These are phyloP conservation scores for Thymus mandschuricus DNA, from an alignment of 257 asterid genomes.

Conservation along the genomic window DNA sequence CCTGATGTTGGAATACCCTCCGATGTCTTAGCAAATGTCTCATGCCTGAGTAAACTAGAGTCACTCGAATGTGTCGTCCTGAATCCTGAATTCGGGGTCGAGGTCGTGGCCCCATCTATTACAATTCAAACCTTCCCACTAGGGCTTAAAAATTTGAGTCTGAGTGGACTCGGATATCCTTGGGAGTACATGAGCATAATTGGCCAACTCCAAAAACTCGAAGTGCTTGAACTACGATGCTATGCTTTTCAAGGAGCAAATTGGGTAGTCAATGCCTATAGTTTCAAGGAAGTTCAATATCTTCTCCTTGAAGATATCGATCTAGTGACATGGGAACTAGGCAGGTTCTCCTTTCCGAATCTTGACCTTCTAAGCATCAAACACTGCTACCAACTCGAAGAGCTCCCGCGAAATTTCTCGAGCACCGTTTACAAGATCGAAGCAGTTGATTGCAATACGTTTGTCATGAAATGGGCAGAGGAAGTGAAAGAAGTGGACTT, in stretches of 20 bases:
- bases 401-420: not conserved
- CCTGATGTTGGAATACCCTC: not conserved
- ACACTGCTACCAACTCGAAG: not conserved
- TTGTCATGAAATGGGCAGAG: slow-evolving; percentile 2
- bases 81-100: slow-evolving; percentile 9
- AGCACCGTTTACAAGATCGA: not conserved
- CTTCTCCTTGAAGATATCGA: slow-evolving; percentile 27
- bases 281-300: not conserved
- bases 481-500: not conserved
- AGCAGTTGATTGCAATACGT: not conserved
- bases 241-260: slow-evolving; percentile 21
- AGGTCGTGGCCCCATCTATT: not conserved
- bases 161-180: slow-evolving; percentile 23
- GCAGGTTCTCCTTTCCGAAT: not conserved
- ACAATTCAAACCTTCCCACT: not conserved
- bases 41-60: not conserved
- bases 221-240: slow-evolving; percentile 7
- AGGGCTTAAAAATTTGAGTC: slow-evolving; percentile 10
- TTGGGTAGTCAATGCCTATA: not conserved
- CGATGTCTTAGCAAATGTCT: not conserved
- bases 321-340: slow-evolving; percentile 7
- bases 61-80: slow-evolving; percentile 24
- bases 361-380: not conserved
- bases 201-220: not conserved
- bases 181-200: slow-evolving; percentile 20